Evolutionary conservation across 2,329 filamentous ascomycete species (phyloP).

Genomic region (Phoma sp.): DNA sequence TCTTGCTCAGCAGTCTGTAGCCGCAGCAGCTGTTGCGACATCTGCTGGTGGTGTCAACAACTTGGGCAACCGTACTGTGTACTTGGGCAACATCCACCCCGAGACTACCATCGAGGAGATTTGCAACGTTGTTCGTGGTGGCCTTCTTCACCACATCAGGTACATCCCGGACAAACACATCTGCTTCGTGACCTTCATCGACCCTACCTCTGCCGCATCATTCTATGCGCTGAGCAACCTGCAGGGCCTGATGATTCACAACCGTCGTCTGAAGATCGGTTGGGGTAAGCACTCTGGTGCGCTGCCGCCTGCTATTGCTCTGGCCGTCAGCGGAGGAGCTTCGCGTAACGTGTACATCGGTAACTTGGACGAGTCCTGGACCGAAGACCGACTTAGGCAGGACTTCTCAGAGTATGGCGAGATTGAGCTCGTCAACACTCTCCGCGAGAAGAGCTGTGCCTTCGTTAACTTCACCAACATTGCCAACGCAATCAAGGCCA

Average conservation of each 20-base stretch:
- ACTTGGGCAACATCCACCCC: slow-evolving; percentile 97
- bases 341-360: slow-evolving; percentile 99
- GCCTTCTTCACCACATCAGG: slow-evolving; percentile 94
- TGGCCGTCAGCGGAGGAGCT: slow-evolving; percentile 94
- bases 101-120: slow-evolving; percentile 99
- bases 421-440: slow-evolving; percentile 95
- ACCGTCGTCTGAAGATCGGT: slow-evolving; percentile 95
- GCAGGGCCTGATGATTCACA: slow-evolving; percentile 99
- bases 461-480: slow-evolving; percentile 99
- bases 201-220: slow-evolving; percentile 94
- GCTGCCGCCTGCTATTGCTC: slow-evolving; percentile 90
- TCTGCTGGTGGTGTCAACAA: slow-evolving; percentile 97
- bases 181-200: slow-evolving; percentile 99
- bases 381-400: slow-evolving; percentile 90
- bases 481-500: slow-evolving; percentile 98
- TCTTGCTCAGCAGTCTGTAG: slow-evolving; percentile 95
- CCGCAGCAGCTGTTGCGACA: slow-evolving; percentile 93
- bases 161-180: slow-evolving; percentile 99
- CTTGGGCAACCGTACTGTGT: slow-evolving; percentile 95
- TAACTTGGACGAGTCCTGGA: slow-evolving; percentile 97
- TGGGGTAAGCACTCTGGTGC: slow-evolving; percentile 99
- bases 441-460: slow-evolving; percentile 98
- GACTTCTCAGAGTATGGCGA: slow-evolving; percentile 98
- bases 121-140: slow-evolving; percentile 96
- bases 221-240: slow-evolving; percentile 98